Evolutionary conservation across 1,139 yeast genomes (phyloP), one percentile per base, ranked within the genome.

Genomic region (Saccharomyces hybrid): DNA sequence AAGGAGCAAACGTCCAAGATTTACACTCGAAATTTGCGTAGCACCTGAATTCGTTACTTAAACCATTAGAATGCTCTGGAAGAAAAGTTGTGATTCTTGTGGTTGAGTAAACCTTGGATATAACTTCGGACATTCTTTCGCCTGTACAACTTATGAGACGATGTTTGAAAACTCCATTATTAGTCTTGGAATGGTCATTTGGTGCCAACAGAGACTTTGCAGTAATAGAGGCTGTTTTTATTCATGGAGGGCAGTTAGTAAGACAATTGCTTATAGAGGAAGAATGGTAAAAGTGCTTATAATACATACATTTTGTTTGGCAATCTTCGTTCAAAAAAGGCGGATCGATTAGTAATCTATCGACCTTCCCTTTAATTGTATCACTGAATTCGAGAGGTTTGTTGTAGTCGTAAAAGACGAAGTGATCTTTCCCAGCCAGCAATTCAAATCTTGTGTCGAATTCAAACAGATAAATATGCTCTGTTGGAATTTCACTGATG

Each of bases 11-110:
- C 50, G 69, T 72, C 86, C 86, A 82, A 49, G 71, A 68, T 2
- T 65, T 62, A 54, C 85, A 76, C 66, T 86, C 93, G 62, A 81
- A 87, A 49, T 82, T 79, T 0, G 97, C 89, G 66, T 88, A 89
- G 64, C 96, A 88, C 63, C 88, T 75, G 68, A 88, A 90, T 71
- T 90, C 97, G 68, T 90, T 90, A 65, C 91, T 84, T 56, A 90
- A 76, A 0, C 96, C 96, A 63, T 88, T 86, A 55, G 84, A 84
- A 67, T 90, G 97, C 61, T 85, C 86, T 0, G 97, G 97, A 51
- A 71, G 69, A 69, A 86, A 90, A 46, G 77, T 73, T 0, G 97
- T 89, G 53, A 82, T 76, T 28, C 71, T 64, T 1, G 86, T 76
- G 53, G 78, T 87, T 5, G 90, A 88, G 64, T 89, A 89, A 24